phyloP scores from a whole-genome alignment of 208 protist species.

The Acanthamoeba triangularis region DNA sequence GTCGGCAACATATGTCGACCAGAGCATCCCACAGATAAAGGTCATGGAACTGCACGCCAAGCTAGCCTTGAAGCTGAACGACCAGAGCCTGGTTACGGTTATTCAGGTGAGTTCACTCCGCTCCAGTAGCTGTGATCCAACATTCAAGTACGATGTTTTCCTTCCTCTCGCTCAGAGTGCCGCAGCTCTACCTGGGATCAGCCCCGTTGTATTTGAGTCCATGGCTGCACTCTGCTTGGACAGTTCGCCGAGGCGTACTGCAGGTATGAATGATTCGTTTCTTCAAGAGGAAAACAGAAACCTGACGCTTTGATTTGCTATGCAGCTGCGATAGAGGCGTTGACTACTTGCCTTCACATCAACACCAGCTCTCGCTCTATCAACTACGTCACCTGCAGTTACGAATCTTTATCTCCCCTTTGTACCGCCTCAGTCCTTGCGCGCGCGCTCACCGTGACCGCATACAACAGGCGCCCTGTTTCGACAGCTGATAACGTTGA shows the following conservation, averaged over 20 bases:
- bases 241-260: not conserved
- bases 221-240: conserved; percentile 30
- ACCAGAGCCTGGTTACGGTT: not conserved
- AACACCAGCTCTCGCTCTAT: not conserved
- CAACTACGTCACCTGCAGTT: conserved; percentile 20
- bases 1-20: not conserved
- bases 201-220: not conserved
- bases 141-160: not conserved
- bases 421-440: no score
- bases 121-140: not conserved
- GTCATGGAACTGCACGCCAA: conserved; percentile 57
- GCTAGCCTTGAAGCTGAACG: conserved; percentile 1
- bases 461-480: not conserved
- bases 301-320: no score
- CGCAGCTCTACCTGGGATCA: not conserved
- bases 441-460: not conserved
- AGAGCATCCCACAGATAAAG: conserved; percentile 9
- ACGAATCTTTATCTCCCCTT: not conserved
- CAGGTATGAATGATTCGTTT: not conserved
- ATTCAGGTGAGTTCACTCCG: not conserved
- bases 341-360: not conserved
- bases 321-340: conserved; percentile 1
- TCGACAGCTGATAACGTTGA: conserved; percentile 4
- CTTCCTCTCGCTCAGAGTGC: not conserved
- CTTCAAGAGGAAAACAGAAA: no score